Evolutionary conservation across 2,329 filamentous ascomycete species (phyloP), one percentile per base, ranked within the genome.

Genomic region (Coniochaeta hoffmannii): DNA sequence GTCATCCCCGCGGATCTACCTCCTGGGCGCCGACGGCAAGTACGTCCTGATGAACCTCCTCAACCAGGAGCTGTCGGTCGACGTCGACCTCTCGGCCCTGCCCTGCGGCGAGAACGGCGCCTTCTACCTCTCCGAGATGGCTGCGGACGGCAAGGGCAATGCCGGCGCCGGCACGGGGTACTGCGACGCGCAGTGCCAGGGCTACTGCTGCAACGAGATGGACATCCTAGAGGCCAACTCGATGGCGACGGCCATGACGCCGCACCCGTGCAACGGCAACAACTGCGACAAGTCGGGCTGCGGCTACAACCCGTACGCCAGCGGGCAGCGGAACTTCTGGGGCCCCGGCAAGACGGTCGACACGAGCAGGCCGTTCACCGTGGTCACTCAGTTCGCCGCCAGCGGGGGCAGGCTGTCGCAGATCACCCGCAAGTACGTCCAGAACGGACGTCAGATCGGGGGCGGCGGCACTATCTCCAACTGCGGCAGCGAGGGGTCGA

Each of bases 81-180:
- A 84, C 55, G 82, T 85, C 8, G 83, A 87, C 65, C 76, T 83
- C 44, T 83, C 80, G 54, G 77, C 78, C 58, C 73, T 86, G 15
- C 78, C 80, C 6, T 87, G 83, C 63, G 84, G 84, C 55, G 68
- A 86, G 55, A 86, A 87, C 67, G 83, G 82, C 53, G 82, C 82
- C 31, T 68, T 86, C 26, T 85, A 86, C 66, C 73, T 79, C 53
- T 70, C 73, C 53, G 68, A 74, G 61, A 83, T 84, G 81, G 76
- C 80, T 44, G 72, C 73, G 28, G 78, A 82, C 56, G 80, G 79
- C 59, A 74, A 56, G 68, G 66, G 41, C 70, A 73, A 57, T 83
- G 80, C 71, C 68, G 67, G 2, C 65, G 68, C 14, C 66, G 80
- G 79, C 35, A 77, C 76, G 14, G 80, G 80, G n/a, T 82, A 83